phyloP scores from a whole-genome alignment of 169 alveolate species.

The Neospora caninum region DNA sequence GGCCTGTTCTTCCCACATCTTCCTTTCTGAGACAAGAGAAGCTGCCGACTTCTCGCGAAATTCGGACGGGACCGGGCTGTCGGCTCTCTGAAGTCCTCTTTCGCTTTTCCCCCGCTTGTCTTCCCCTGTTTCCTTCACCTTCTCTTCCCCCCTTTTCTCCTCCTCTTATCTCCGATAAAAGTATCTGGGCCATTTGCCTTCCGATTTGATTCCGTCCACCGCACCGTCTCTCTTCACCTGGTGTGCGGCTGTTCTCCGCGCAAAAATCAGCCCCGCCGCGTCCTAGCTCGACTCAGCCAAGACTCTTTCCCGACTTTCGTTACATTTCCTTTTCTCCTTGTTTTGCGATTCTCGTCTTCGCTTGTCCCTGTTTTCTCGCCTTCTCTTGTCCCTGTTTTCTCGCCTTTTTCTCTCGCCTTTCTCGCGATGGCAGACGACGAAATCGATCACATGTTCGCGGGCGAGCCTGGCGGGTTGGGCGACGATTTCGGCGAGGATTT shows the following conservation, averaged over 20 bases:
- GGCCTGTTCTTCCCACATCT: too few species aligned
- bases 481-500: constrained; percentile 55
- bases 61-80: too few species aligned
- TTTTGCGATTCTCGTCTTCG: too few species aligned
- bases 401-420: background rate
- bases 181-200: background rate
- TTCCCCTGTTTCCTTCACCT: background rate
- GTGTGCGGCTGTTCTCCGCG: too few species aligned
- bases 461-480: constrained; percentile 36
- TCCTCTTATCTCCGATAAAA: background rate
- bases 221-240: background rate
- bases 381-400: background rate
- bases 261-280: too few species aligned
- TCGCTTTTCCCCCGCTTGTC: background rate
- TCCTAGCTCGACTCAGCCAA: too few species aligned
- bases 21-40: too few species aligned
- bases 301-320: too few species aligned
- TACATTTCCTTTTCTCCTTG: too few species aligned
- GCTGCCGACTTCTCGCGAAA: too few species aligned
- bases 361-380: background rate
- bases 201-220: background rate
- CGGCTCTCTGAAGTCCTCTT: too few species aligned
- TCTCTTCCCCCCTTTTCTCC: background rate
- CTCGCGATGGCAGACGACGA: constrained; percentile 62
- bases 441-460: constrained; percentile 44